A percentile compares a stretch with the other conserved stretches of the same genome.
phyloP scores from a whole-genome alignment of 202 grass and related monocot genomes.

The Elaeis oleifera region DNA sequence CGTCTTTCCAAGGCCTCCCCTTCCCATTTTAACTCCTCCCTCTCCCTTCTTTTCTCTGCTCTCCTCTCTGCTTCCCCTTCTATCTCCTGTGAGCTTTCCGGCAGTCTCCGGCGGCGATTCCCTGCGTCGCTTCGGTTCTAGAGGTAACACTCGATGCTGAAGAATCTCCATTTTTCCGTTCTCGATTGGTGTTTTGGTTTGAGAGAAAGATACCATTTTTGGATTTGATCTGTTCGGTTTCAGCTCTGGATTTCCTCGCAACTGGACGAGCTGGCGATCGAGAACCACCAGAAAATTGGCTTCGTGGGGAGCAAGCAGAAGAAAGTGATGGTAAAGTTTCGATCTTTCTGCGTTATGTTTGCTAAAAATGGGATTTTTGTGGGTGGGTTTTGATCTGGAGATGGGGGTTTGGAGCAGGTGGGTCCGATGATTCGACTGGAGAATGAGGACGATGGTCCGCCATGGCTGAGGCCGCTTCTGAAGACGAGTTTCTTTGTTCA shows the following conservation, averaged over 20 bases:
- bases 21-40: conserved; percentile 11
- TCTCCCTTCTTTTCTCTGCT: conserved; percentile 11
- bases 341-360: neutral
- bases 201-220: neutral
- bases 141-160: neutral
- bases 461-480: conserved; percentile 71
- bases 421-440: conserved; percentile 1
- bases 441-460: conserved; percentile 34
- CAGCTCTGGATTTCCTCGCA: no score
- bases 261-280: conserved; percentile 20
- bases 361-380: neutral
- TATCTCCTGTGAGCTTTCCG: neutral
- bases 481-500: conserved; percentile 66
- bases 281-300: conserved; percentile 28
- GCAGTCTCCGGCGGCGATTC: neutral
- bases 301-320: conserved; percentile 27
- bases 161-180: neutral
- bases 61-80: conserved; percentile 10
- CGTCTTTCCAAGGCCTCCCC: neutral
- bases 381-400: conserved; percentile 20
- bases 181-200: neutral
- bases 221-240: neutral
- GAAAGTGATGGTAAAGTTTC: conserved; percentile 40
- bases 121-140: no score
- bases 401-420: conserved; percentile 33